A percentile compares a stretch with the other conserved stretches of the same genome.
Evolutionary conservation across 2,329 filamentous ascomycete species (phyloP).

Genomic region (Mycosphaerella arachidis): DNA sequence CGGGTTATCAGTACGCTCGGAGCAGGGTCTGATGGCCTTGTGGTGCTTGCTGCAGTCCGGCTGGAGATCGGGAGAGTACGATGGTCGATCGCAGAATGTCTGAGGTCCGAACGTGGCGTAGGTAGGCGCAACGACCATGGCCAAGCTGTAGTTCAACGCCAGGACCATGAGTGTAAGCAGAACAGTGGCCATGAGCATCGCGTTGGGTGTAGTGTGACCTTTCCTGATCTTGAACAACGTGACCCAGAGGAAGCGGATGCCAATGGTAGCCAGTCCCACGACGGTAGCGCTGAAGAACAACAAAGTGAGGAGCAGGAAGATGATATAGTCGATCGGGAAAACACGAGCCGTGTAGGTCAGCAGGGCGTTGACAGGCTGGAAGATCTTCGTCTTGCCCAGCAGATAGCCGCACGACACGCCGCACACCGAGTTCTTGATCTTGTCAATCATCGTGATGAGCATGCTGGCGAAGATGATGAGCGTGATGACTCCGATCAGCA

Average conservation of each 20-base stretch:
- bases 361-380: constrained; percentile 91
- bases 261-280: constrained; percentile 76
- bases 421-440: constrained; percentile 91
- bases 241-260: constrained; percentile 95
- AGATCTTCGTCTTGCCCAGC: constrained; percentile 79
- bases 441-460: constrained; percentile 93
- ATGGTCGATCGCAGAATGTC: constrained; percentile 78
- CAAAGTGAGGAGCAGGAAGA: constrained; percentile 79
- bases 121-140: constrained; percentile 92
- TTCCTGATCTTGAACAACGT: constrained; percentile 86
- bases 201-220: constrained; percentile 85
- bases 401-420: constrained; percentile 89
- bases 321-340: constrained; percentile 87
- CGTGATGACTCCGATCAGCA: constrained; percentile 69
- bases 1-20: constrained; percentile 66
- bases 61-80: constrained; percentile 57
- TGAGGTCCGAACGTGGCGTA: constrained; percentile 93
- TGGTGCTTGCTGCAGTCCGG: constrained; percentile 70
- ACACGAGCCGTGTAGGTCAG: constrained; percentile 74
- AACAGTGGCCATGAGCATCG: constrained; percentile 82
- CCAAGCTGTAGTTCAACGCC: constrained; percentile 86
- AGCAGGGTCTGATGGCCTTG: constrained; percentile 74
- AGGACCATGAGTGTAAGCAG: constrained; percentile 85
- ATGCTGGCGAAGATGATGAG: constrained; percentile 82
- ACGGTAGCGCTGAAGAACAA: constrained; percentile 87